phyloP scores from a whole-genome alignment of 345 rosid species.

The Lepidium africanum region DNA sequence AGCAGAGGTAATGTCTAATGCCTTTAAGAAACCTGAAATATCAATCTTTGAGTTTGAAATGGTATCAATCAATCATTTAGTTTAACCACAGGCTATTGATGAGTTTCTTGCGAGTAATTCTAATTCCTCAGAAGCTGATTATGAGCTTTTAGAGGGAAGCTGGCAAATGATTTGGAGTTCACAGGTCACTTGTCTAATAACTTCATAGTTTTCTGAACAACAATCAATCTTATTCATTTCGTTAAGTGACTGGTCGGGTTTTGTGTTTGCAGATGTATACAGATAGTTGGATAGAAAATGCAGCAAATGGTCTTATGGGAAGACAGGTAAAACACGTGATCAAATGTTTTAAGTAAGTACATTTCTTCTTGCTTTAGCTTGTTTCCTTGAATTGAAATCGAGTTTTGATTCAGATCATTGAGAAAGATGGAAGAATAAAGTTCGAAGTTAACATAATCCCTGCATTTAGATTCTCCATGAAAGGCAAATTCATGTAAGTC shows the following conservation, averaged over 20 bases:
- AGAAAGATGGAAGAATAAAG: conserved; percentile 53
- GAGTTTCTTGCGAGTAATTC: conserved; percentile 42
- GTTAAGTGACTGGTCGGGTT: not conserved
- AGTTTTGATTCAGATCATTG: conserved; percentile 44
- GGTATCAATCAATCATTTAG: conserved; percentile 2
- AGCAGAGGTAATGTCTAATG: conserved; percentile 42
- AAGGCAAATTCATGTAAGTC: conserved; percentile 62
- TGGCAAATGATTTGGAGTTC: conserved; percentile 99
- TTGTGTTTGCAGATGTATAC: conserved; percentile 55
- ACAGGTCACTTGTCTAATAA: conserved; percentile 40
- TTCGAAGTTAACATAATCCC: conserved; percentile 61
- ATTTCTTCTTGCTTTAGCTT: not conserved
- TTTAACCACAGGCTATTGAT: conserved; percentile 53
- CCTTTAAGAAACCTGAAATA: not conserved
- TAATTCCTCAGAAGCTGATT: conserved; percentile 30
- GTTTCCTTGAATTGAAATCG: not conserved
- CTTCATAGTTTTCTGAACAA: not conserved
- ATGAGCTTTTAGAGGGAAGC: conserved; percentile 66
- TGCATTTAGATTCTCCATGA: conserved; percentile 83
- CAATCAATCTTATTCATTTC: not conserved
- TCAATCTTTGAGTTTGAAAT: not conserved
- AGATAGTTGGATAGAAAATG: conserved; percentile 95
- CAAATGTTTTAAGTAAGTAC: not conserved
- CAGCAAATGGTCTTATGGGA: conserved; percentile 95
- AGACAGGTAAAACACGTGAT: conserved; percentile 44